These are phyloP conservation scores for Orbilia javanica DNA, from an alignment of 2,329 filamentous ascomycete species.

Conservation along the genomic window DNA sequence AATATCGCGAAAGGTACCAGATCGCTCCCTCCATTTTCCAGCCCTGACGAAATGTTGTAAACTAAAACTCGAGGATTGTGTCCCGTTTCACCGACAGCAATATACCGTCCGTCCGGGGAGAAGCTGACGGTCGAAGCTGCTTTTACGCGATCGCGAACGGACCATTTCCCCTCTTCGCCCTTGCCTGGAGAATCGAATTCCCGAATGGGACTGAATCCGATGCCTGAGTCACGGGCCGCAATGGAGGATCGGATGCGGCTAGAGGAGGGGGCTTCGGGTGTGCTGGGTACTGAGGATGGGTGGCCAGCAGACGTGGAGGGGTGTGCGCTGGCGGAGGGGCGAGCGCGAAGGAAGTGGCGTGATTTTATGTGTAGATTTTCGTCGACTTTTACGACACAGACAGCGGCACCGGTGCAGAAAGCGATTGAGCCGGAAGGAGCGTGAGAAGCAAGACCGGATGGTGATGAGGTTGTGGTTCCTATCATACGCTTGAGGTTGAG, in stretches of 20 bases:
- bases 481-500: constrained; percentile 86
- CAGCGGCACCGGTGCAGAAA: constrained; percentile 91
- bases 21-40: constrained; percentile 81
- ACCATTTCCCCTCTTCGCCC: constrained; percentile 77
- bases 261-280: constrained; percentile 73
- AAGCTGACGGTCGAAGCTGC: constrained; percentile 90
- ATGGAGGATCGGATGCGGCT: constrained; percentile 72
- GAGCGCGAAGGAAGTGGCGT: constrained; percentile 91
- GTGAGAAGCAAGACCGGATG: constrained; percentile 87
- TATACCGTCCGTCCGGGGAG: constrained; percentile 85
- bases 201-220: constrained; percentile 64
- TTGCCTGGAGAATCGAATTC: constrained; percentile 72
- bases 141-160: constrained; percentile 91
- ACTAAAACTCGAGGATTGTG: constrained; percentile 92
- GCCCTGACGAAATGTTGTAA: constrained; percentile 75
- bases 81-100: constrained; percentile 93
- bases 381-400: constrained; percentile 86
- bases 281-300: constrained; percentile 67
- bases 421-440: constrained; percentile 79
- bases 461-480: constrained; percentile 86
- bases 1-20: constrained; percentile 81
- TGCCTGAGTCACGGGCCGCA: constrained; percentile 67
- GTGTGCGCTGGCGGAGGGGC: constrained; percentile 76
- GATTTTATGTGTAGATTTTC: constrained; percentile 72
- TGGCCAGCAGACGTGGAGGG: constrained; percentile 67